phyloP scores from a whole-genome alignment of 2,329 filamentous ascomycete species.

The Verticillium albo-atrum region DNA sequence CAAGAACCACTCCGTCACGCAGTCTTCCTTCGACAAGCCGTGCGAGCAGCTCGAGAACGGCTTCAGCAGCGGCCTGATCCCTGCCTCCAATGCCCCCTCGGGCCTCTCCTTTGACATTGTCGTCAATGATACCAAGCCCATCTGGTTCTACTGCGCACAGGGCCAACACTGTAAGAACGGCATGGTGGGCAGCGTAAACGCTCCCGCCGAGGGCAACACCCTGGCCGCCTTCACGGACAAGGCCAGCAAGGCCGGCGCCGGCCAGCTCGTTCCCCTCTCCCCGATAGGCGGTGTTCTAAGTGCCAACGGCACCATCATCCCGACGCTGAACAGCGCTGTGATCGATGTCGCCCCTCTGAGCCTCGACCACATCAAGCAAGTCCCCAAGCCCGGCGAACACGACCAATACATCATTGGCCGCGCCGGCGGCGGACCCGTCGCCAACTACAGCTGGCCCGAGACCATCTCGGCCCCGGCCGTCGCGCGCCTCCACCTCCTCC shows the following conservation, averaged over 20 bases:
- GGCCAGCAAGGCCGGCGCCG: slow-evolving; percentile 25
- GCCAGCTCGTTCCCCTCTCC: slow-evolving; percentile 26
- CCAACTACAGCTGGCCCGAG: slow-evolving; percentile 25
- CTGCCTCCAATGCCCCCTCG: slow-evolving; percentile 28
- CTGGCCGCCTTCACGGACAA: slow-evolving; percentile 29
- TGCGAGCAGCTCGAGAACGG: slow-evolving; percentile 51
- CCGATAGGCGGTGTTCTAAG: slow-evolving; percentile 28
- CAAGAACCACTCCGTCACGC: slow-evolving; percentile 60
- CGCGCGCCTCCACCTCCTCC: slow-evolving; percentile 19
- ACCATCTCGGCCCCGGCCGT: slow-evolving; percentile 28
- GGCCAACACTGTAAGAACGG: slow-evolving; percentile 55
- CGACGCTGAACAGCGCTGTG: slow-evolving; percentile 19
- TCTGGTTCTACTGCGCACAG: slow-evolving; percentile 63
- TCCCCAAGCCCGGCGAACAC: slow-evolving; percentile 19
- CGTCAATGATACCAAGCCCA: slow-evolving; percentile 42
- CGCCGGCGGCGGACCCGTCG: slow-evolving; percentile 27
- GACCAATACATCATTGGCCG: slow-evolving; percentile 22
- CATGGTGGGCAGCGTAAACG: slow-evolving; percentile 46
- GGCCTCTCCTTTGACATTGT: slow-evolving; percentile 18
- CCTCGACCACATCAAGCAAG: slow-evolving; percentile 14
- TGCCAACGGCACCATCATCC: slow-evolving; percentile 25
- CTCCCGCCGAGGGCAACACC: slow-evolving; percentile 25
- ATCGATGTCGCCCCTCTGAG: slow-evolving; percentile 20
- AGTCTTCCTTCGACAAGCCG: slow-evolving; percentile 54
- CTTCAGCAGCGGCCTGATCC: slow-evolving; percentile 42